Base-by-base conservation (phyloP, 2,329 filamentous ascomycete species). In the Elsinoe fawcettii region DNA sequence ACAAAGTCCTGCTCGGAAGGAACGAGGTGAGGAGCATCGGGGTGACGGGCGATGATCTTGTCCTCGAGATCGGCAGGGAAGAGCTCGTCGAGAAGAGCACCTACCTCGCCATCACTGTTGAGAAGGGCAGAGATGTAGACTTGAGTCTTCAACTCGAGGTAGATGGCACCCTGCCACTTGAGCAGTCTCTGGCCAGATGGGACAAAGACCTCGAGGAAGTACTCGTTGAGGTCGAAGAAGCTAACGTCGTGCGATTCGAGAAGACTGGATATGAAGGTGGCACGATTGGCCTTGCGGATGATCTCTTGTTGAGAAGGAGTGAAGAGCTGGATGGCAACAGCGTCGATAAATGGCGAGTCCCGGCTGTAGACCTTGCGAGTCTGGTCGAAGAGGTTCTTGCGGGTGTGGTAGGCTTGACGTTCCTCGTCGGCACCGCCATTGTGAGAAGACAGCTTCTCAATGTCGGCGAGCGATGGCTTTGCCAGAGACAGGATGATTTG, bases 81-180 rank as follows among this genome's bases (percentile, higher is more conserved):
- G 0, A 85, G 69, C 55, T 82, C 77, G 57, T 80, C 76, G 25
- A 86, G 69, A 25, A 84, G 73, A 41, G 82, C 77, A 18, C 81
- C 78, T 51, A 78, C 77, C 1, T 75, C 73, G 25, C 75, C 76
- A 56, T 82, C 77, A 41, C 76, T 77, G 63, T 77, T 80, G 61
- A 80, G 77, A 64, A 83, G 74, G 3, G 80, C 79, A 3, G 81
- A 81, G 57, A 86, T 81, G 63, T 84, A 86, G 12, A 82, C 81
- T 66, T 86, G 83, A 1, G 83, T 85, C 69, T 86, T 86, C 16
- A 86, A 70, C 60, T 85, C 82, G 12, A 86, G 73, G 62, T 80
- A 84, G 23, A 86, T 71, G 12, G 78, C 76, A 1, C 80, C 81
- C 63, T 84, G 81, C 60, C 78, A 80, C 63, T 83, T 82, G 18